phyloP scores from a whole-genome alignment of 2,329 filamentous ascomycete genomes.

The Ophiostoma populinum region DNA sequence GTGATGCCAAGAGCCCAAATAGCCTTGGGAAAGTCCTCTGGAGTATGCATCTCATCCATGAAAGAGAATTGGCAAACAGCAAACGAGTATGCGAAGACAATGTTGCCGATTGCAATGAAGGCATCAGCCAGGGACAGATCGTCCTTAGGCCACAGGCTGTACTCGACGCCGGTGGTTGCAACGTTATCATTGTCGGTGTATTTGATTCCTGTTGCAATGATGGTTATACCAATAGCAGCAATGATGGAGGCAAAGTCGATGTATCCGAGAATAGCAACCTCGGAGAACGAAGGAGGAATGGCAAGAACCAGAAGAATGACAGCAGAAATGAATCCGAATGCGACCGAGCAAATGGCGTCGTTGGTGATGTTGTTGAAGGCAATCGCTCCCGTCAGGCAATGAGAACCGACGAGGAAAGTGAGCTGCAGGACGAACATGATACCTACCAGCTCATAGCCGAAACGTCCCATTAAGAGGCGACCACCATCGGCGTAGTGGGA shows the following conservation, averaged over 20 bases:
- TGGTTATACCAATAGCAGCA: not conserved
- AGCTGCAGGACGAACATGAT: constrained; percentile 1
- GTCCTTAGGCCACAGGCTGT: not conserved
- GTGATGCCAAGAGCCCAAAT: constrained; percentile 1
- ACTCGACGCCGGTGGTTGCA: not conserved
- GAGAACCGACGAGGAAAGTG: not conserved
- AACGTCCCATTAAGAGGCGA: not conserved
- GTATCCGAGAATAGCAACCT: not conserved
- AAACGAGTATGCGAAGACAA: constrained; percentile 1
- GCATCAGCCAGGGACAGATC: not conserved
- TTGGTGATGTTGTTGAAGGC: constrained; percentile 1
- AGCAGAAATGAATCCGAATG: not conserved
- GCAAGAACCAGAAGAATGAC: not conserved
- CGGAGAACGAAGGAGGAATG: constrained; percentile 1
- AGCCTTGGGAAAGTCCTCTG: constrained; percentile 1
- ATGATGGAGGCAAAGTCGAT: constrained; percentile 1
- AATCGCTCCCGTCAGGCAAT: constrained; percentile 1
- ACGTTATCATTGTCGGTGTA: not conserved
- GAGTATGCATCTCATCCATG: constrained; percentile 1
- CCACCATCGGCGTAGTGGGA: not conserved
- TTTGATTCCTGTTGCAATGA: not conserved
- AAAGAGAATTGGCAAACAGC: constrained; percentile 1
- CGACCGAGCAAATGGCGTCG: constrained; percentile 1
- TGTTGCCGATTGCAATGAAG: not conserved
- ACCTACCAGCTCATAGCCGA: not conserved